Evolutionary conservation across 192 early-diverging fungal species (phyloP).

Genomic region (Linnemannia elongata): DNA sequence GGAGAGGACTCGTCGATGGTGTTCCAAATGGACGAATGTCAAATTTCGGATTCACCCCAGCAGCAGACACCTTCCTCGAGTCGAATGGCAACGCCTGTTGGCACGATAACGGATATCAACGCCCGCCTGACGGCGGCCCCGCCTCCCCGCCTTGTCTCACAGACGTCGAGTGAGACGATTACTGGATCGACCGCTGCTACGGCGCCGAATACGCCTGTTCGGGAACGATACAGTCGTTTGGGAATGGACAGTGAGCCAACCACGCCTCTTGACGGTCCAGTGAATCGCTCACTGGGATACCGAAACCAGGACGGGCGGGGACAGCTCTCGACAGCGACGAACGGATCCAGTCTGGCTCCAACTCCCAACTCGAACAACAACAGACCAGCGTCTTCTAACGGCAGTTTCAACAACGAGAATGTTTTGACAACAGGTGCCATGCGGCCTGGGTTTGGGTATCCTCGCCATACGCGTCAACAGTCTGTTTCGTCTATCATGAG

Average conservation of each 20-base stretch:
- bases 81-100: constrained; percentile 6
- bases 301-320: not conserved
- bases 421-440: not conserved
- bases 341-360: constrained; percentile 24
- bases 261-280: constrained; percentile 12
- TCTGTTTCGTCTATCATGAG: constrained; percentile 26
- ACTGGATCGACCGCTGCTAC: constrained; percentile 22
- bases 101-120: constrained; percentile 13
- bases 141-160: not conserved
- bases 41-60: constrained; percentile 24
- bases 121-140: not conserved
- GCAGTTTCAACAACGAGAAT: constrained; percentile 24
- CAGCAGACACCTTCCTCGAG: constrained; percentile 16
- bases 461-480: constrained; percentile 21
- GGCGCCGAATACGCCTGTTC: constrained; percentile 23
- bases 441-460: not conserved
- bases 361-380: constrained; percentile 2
- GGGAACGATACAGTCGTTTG: constrained; percentile 14
- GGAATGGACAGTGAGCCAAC: constrained; percentile 20
- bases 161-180: constrained; percentile 8
- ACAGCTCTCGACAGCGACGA: constrained; percentile 1
- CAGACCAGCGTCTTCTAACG: constrained; percentile 25
- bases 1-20: constrained; percentile 49
- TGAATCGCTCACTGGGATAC: not conserved
- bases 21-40: constrained; percentile 52